Evolutionary conservation across 331 rosid species (phyloP), one percentile per base, ranked within the genome.

Genomic region (Pyrus hybrid): DNA sequence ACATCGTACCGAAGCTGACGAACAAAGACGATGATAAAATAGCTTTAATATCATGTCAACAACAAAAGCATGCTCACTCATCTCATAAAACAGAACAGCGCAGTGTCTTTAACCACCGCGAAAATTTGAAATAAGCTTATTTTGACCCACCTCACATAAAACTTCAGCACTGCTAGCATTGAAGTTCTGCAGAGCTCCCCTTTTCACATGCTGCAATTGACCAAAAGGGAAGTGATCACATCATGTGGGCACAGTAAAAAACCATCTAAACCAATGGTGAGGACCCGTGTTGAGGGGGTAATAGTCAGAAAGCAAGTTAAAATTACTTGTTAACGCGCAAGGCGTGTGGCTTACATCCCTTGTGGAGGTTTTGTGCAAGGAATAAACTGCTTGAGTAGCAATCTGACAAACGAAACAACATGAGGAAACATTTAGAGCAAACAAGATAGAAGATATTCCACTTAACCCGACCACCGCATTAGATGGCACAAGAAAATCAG

Each of bases 301-400:
- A 8, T 35, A 8, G 3, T 14, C n/a, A 62, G 67, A 14, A 57
- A 57, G 64, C 11, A 29, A 17, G 18, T 64, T 17, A 29, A 16
- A 29, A 53, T 1, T 23, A 16, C 37, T 17, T 26, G 67, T 41
- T 2, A 13, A 73, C 13, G 61, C 58, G 70, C 43, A 61, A 29
- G 45, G 4, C 0, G 14, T 17, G 28, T 43, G 29, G 81, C 93
- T 87, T 87, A 89, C 99, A 45, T 95, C 93, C 85, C 99, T 92
- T 54, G 97, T 92, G 66, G 96, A 89, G 73, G 93, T 86, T 86
- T 89, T 92, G 64, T 92, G 99, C 84, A 95, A 80, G 63, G 97
- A 95, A 88, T 92, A 95, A 77, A 95, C 99, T 63, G 93, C 97
- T 75, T 88, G 82, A 67, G 99, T 87, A 84, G 99, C 89, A 86